Base-by-base conservation (phyloP, 768 basidiomycete species). In the Termitomyces sp. region DNA sequence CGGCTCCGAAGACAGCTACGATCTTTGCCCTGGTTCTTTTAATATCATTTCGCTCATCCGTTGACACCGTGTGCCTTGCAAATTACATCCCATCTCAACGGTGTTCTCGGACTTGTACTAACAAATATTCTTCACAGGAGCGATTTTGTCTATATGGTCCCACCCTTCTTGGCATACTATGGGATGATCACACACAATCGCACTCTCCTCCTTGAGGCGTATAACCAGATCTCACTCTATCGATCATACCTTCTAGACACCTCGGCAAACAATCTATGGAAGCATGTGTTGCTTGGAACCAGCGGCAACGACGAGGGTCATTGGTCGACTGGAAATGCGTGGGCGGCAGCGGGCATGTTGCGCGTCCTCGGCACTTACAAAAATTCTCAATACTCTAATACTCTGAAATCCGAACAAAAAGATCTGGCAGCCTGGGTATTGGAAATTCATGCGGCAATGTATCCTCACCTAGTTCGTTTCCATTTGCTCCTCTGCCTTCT, bases 261-360 rank as follows among this genome's bases (percentile, higher is more conserved):
- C 0, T 67, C 69, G 0, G 79, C 83, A 0, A 69, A 75, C 12
- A 80, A 82, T n/a, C 69, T 93, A 32, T 94, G 92, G 92, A 83
- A 81, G 69, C 94, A 96, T 68, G 82, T 95, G 55, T 70, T 83
- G 0, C 71, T 91, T 4, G 92, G 91, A 2, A 59, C 67, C 0
- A 67, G 66, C 32, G 76, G 74, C 28, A 80, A 73, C 22, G 92
- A 95, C 65, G 66, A 74, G 4, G 91, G 91, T 0, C 87, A 90
- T 67, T 95, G 91, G 92, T 84, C 89, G 1, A 92, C 92, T 4
- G 93, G 93, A 0, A 94, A 95, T 59, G 94, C 78, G 3, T 96
- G 94, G 94, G 94, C 90, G 0, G 91, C 92, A 0, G 89, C 86
- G 18, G 94, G 94, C 1, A 94, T 94, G 82, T 76, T 92, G 11